phyloP scores from a whole-genome alignment of 2,329 filamentous ascomycete genomes.

The Akanthomyces lecanii region DNA sequence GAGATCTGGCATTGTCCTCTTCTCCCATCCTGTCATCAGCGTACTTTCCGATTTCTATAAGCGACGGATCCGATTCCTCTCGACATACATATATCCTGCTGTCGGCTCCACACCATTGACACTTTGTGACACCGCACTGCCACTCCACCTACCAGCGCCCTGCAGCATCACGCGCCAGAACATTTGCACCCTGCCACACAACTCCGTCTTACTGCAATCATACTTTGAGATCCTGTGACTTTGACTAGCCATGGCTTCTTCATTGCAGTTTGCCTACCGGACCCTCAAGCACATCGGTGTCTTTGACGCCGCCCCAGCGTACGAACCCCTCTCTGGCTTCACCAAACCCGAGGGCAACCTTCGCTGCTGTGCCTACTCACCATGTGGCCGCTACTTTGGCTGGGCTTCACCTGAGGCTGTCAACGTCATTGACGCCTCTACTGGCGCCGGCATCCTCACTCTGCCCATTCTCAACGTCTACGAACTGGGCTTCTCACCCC shows the following conservation, averaged over 20 bases:
- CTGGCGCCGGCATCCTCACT: conserved; percentile 67
- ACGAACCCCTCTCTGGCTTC: conserved; percentile 81
- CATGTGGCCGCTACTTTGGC: conserved; percentile 92
- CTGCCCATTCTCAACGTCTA: conserved; percentile 81
- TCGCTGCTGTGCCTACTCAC: conserved; percentile 91
- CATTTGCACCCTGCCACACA: conserved; percentile 17
- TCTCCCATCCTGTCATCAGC: conserved; percentile 7
- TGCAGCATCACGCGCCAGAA: conserved; percentile 17
- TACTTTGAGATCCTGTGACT: conserved; percentile 60
- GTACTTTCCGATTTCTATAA: conserved; percentile 12
- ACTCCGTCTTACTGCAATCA: conserved; percentile 22
- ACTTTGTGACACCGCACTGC: neutral
- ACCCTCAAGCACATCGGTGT: conserved; percentile 95
- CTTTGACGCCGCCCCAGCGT: conserved; percentile 85
- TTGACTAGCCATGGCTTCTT: conserved; percentile 90
- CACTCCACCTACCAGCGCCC: conserved; percentile 11
- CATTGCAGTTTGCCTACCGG: conserved; percentile 94
- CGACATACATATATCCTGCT: conserved; percentile 11
- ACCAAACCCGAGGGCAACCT: conserved; percentile 85
- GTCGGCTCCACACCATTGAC: conserved; percentile 11
- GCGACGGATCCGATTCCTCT: conserved; percentile 11
- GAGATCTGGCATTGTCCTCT: conserved; percentile 11
- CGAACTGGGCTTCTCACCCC: conserved; percentile 90
- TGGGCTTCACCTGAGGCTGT: conserved; percentile 89
- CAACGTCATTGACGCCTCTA: conserved; percentile 75